These are phyloP conservation scores for Tulasnella sp. DNA, from an alignment of 768 basidiomycete genomes.

Conservation along the genomic window DNA sequence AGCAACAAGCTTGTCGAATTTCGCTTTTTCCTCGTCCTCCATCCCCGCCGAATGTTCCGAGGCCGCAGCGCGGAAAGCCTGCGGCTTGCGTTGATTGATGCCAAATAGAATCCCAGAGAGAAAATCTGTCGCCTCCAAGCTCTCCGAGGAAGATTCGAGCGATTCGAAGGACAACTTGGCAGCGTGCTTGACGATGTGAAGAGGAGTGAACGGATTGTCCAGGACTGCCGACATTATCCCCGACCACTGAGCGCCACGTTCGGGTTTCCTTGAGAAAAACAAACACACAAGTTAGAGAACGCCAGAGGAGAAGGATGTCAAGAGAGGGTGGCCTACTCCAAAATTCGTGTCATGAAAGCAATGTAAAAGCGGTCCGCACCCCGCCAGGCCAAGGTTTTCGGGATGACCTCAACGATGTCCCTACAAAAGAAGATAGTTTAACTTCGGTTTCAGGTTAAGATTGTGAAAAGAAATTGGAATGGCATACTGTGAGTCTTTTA, in stretches of 20 bases:
- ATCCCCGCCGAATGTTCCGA: not conserved
- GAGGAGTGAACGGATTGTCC: not conserved
- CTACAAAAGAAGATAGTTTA: slow-evolving; percentile 43
- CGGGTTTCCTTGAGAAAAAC: not conserved
- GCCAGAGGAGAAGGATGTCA: not conserved
- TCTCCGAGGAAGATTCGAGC: not conserved
- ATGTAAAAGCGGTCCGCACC: slow-evolving; percentile 60
- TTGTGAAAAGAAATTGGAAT: not conserved
- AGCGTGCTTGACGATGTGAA: slow-evolving; percentile 31
- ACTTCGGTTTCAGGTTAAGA: not conserved
- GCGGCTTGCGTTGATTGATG: not conserved
- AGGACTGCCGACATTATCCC: not conserved
- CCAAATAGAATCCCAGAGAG: not conserved
- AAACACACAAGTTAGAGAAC: not conserved
- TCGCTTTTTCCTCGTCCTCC: not conserved
- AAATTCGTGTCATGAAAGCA: slow-evolving; percentile 38
- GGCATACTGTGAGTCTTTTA: slow-evolving; percentile 41
- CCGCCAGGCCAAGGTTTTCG: slow-evolving; percentile 50
- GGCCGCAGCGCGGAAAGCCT: slow-evolving; percentile 1
- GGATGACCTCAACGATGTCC: slow-evolving; percentile 53
- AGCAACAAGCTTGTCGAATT: slow-evolving; percentile 20
- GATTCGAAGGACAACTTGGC: not conserved
- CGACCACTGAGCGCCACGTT: not conserved
- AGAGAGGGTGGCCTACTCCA: slow-evolving; percentile 32
- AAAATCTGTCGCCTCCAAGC: not conserved